Conservation (phyloP, 1,284 basidiomycete genomes). For the Rhodotorula sp. region DNA sequence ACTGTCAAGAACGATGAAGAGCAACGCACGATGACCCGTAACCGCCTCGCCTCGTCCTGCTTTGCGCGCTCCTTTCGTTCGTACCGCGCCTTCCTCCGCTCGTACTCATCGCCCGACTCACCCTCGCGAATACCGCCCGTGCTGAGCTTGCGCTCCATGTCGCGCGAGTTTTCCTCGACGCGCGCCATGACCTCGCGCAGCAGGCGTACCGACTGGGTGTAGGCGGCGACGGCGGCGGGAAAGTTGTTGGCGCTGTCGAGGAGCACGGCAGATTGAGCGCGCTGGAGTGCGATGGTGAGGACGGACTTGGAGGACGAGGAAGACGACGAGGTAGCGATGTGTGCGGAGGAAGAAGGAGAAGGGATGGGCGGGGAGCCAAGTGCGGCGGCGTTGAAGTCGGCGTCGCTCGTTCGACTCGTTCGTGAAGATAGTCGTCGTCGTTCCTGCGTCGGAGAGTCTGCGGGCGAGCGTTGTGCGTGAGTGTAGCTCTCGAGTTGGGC, state of each 20-base stretch:
- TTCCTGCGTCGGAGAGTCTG: background rate
- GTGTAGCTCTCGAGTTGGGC: too few species aligned
- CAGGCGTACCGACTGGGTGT: conserved; percentile 50
- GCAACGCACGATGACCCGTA: conserved; percentile 49
- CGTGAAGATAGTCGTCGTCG: background rate
- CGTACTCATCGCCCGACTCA: conserved; percentile 27
- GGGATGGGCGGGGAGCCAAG: background rate
- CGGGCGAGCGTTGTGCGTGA: background rate
- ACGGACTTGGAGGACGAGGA: conserved; percentile 47
- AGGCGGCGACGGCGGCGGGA: conserved; percentile 51
- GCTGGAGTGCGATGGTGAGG: conserved; percentile 52
- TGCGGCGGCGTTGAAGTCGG: background rate
- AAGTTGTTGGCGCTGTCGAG: conserved; percentile 52
- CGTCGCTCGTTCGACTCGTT: conserved; percentile 1
- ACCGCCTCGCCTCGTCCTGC: conserved; percentile 49
- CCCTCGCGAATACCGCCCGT: conserved; percentile 16
- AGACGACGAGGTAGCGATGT: background rate
- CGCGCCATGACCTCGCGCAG: conserved; percentile 53
- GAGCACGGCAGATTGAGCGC: conserved; percentile 53
- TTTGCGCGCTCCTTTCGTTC: conserved; percentile 45
- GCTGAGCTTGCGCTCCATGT: conserved; percentile 23
- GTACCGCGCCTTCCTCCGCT: conserved; percentile 33
- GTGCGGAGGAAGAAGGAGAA: background rate
- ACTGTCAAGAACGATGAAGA: too few species aligned
- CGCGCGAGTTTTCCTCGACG: conserved; percentile 45